phyloP scores from a whole-genome alignment of 2,329 filamentous ascomycete genomes.

The Aspergillus alliaceus region DNA sequence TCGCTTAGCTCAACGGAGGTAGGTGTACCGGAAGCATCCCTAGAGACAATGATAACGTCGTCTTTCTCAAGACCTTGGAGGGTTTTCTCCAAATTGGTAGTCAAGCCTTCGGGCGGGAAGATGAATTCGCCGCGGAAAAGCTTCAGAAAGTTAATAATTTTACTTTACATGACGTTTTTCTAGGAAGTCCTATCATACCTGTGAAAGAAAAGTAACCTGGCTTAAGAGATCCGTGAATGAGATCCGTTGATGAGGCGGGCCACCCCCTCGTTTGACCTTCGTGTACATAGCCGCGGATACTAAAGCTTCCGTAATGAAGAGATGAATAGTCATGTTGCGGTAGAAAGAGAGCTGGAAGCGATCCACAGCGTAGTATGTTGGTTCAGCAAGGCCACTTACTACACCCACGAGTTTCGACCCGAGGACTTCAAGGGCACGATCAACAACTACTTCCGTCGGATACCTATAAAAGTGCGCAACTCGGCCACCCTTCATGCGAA shows the following conservation, averaged over 20 bases:
- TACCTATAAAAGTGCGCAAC: conserved; percentile 89
- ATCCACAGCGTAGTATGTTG: conserved; percentile 92
- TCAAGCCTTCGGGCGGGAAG: conserved; percentile 83
- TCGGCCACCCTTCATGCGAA: conserved; percentile 81
- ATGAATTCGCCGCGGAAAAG: conserved; percentile 97
- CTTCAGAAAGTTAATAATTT: conserved; percentile 36
- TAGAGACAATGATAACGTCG: conserved; percentile 68
- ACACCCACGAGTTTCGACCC: conserved; percentile 84
- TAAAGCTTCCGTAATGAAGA: conserved; percentile 91
- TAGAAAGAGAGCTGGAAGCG: conserved; percentile 98
- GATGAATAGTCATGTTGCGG: conserved; percentile 97
- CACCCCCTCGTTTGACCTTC: conserved; percentile 86
- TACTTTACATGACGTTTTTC: not conserved
- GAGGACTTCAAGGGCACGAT: conserved; percentile 86
- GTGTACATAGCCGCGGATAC: conserved; percentile 91
- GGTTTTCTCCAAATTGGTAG: conserved; percentile 77
- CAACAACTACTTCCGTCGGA: conserved; percentile 77
- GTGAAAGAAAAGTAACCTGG: conserved; percentile 86
- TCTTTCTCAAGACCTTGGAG: conserved; percentile 76
- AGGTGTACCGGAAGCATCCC: conserved; percentile 53
- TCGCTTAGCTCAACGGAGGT: conserved; percentile 74
- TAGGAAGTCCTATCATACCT: conserved; percentile 32
- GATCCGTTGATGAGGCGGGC: conserved; percentile 76
- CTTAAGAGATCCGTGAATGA: conserved; percentile 69
- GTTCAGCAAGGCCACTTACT: conserved; percentile 77